Conservation (phyloP, 345 rosid species). For the Salix udensis region DNA sequence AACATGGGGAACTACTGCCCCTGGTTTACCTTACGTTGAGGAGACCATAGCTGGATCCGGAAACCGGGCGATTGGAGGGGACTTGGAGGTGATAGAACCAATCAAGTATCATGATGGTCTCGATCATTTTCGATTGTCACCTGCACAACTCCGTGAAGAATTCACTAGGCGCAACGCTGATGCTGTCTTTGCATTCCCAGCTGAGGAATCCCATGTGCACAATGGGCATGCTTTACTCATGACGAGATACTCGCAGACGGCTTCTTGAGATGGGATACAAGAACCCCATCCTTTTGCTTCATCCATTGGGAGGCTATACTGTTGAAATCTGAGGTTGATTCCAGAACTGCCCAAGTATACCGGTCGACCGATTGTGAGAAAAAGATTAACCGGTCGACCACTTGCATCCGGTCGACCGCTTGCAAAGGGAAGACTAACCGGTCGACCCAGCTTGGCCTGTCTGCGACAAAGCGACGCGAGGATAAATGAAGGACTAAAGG, state of each 20-base stretch:
- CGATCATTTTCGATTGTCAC: conserved; percentile 83
- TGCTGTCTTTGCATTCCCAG: conserved; percentile 99
- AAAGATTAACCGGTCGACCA: too few relatives aligned
- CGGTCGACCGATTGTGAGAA: too few relatives aligned
- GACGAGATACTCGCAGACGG: conserved; percentile 87
- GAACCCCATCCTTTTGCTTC: conserved; percentile 90
- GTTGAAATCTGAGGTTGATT: too few relatives aligned
- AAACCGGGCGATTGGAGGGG: conserved; percentile 92
- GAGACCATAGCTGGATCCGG: conserved; percentile 70
- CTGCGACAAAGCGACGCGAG: too few relatives aligned
- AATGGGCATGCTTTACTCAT: conserved; percentile 95
- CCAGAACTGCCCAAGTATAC: too few relatives aligned
- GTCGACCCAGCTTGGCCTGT: too few relatives aligned
- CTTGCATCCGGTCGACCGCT: too few relatives aligned
- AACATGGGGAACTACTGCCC: conserved; percentile 96
- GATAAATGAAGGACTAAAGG: too few relatives aligned
- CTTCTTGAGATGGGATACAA: conserved; percentile 96
- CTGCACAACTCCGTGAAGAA: conserved; percentile 75
- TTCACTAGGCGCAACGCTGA: conserved; percentile 79
- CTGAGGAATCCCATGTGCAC: conserved; percentile 95
- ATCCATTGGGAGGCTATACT: conserved; percentile 97
- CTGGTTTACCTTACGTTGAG: conserved; percentile 88
- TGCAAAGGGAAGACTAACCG: too few relatives aligned
- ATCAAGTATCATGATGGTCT: conserved; percentile 87
- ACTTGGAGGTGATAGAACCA: conserved; percentile 82